Evolutionary conservation across 495 filamentous ascomycete genomes (phyloP), one percentile per base, ranked within the genome.

Genomic region (Amphirosellinia nigrospora): DNA sequence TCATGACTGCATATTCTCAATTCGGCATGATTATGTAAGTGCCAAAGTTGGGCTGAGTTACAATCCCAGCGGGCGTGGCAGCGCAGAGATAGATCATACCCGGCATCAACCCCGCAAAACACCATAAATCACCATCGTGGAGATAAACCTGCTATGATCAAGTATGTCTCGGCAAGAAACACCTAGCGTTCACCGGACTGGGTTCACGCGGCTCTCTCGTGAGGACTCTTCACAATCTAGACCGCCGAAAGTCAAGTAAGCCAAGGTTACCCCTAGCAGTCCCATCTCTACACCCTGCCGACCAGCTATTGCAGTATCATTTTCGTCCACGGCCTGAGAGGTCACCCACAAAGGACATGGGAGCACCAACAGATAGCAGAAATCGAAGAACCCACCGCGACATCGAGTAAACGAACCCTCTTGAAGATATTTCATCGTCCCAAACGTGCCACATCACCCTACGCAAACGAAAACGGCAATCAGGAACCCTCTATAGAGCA

Each of bases 291-390:
- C 48, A 52, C 26, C 23, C 15, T 52, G 4, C 10, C 21, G 26
- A 52, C 21, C 15, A 10, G 48, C 48, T 26, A 11, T 60, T n/a
- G 13, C 55, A 80, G 77, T 66, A 81, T 80, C 45, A 59, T 81
- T 38, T 78, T 80, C 43, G 69, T 80, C 39, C 77, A 78, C 67
- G 79, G 79, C 65, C 70, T 80, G 32, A 38, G 75, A 52, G 79
- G 79, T 10, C 77, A 80, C 72, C 79, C 79, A 13, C 58, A 46
- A 63, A 66, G 34, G 41, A 81, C 78, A n/a, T 81, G 77, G 78
- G 76, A 76, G 63, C 36, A 69, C 9, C 19, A 1, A 13, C 32
- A 38, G 4, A 21, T 32, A n/a, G 34, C 5, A 21, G 7, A 5
- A 23, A 8, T 39, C 34, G 48, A 52, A 23, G 21, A 23, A 52